A percentile compares a stretch with the other conserved stretches of the same genome.
Conservation (phyloP, 305 asterid species). For the Fraxinus albicans region DNA sequence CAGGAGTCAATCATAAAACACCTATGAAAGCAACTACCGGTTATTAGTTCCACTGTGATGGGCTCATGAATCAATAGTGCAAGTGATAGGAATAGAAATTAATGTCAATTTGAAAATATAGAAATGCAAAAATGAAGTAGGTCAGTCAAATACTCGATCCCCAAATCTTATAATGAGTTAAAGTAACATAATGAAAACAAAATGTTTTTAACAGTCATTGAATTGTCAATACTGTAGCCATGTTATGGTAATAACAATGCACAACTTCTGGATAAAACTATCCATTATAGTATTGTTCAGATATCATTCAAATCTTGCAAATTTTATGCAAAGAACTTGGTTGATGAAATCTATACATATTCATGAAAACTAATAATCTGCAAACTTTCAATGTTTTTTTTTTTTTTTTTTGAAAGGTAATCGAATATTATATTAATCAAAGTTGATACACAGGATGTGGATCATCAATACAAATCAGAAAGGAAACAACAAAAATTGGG, state of each 20-base stretch:
- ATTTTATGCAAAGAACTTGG: background rate
- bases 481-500: too few relatives aligned
- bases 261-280: background rate
- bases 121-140: conserved; percentile 7
- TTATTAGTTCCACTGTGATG: background rate
- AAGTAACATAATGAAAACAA: background rate
- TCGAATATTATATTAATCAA: too few relatives aligned
- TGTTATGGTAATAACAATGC: background rate
- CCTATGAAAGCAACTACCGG: background rate
- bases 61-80: conserved; percentile 2
- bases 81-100: conserved; percentile 4
- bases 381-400: background rate
- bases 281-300: background rate
- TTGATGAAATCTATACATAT: conserved; percentile 12
- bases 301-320: background rate
- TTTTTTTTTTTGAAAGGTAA: too few relatives aligned
- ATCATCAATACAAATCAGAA: too few relatives aligned
- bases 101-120: conserved; percentile 5
- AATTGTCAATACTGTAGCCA: background rate
- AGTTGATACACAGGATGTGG: too few relatives aligned
- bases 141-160: background rate
- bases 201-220: background rate
- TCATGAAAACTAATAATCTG: background rate
- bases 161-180: background rate
- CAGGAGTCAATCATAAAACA: background rate